Evolutionary conservation across 2,329 filamentous ascomycete species (phyloP).

Genomic region (Juglanconis juglandina): DNA sequence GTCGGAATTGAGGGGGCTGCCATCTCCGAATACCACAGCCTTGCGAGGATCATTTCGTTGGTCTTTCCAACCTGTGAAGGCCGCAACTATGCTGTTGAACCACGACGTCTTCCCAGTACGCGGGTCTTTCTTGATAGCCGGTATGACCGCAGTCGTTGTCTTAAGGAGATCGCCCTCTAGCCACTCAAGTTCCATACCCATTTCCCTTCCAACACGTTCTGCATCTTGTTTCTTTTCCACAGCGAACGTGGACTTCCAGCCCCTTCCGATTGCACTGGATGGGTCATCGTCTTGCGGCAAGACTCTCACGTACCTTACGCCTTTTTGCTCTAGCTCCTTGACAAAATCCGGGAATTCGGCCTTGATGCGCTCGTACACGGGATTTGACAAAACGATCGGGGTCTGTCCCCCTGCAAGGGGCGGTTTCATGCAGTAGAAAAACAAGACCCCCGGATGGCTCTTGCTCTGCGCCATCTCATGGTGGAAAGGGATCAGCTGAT

Average conservation of each 20-base stretch:
- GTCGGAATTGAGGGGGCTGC: slow-evolving; percentile 8
- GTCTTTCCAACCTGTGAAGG: slow-evolving; percentile 17
- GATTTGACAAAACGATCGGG: slow-evolving; percentile 14
- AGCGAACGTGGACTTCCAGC: slow-evolving; percentile 17
- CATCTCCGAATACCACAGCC: slow-evolving; percentile 16
- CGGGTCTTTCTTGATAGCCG: slow-evolving; percentile 10
- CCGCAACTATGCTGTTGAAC: slow-evolving; percentile 19
- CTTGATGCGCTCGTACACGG: slow-evolving; percentile 13
- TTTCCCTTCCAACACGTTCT: slow-evolving; percentile 3
- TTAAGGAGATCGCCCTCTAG: slow-evolving; percentile 10
- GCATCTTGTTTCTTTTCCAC: slow-evolving; percentile 5
- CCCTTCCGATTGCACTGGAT: slow-evolving; percentile 16
- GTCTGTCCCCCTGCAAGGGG: slow-evolving; percentile 11
- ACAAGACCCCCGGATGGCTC: slow-evolving; percentile 10
- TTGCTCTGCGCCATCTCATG: slow-evolving; percentile 19
- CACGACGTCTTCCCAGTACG: slow-evolving; percentile 11
- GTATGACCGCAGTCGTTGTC: slow-evolving; percentile 15
- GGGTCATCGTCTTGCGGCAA: slow-evolving; percentile 11
- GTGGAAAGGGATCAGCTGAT: slow-evolving; percentile 18
- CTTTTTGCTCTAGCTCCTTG: slow-evolving; percentile 13
- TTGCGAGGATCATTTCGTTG: slow-evolving; percentile 11
- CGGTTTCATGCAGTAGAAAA: slow-evolving; percentile 16
- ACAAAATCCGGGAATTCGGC: slow-evolving; percentile 10
- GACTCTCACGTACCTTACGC: slow-evolving; percentile 13
- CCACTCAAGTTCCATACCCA: slow-evolving; percentile 17